Percentiles rank a stretch among this genome's conserved stretches.
Evolutionary conservation across 139 green algal genomes (phyloP).

Genomic region (Chlorella sp.): DNA sequence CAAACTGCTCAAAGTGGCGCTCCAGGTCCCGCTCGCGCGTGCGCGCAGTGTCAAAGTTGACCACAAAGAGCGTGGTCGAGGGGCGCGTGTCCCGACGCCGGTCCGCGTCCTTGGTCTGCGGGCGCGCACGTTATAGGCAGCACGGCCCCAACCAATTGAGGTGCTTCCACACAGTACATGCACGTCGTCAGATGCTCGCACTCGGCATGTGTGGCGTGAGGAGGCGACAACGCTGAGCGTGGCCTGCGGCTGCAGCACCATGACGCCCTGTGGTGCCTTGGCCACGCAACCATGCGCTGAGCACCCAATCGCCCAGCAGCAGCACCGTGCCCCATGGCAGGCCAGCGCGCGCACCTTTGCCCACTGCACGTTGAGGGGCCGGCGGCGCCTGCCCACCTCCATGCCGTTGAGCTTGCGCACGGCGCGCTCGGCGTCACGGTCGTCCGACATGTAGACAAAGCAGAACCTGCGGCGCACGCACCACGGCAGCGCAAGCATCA

Average conservation of each 20-base stretch:
- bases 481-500: no score
- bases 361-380: conserved; percentile 67
- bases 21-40: conserved; percentile 63
- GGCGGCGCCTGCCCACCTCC: conserved; percentile 59
- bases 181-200: no score
- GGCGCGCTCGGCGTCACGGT: conserved; percentile 5
- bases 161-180: no score
- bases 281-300: background rate
- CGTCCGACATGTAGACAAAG: conserved; percentile 11
- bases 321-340: background rate
- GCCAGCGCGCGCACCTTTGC: conserved; percentile 47
- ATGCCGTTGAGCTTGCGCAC: conserved; percentile 13
- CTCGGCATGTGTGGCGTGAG: no score
- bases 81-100: conserved; percentile 27
- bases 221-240: no score
- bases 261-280: background rate
- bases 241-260: no score
- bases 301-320: background rate
- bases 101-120: conserved; percentile 12
- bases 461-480: conserved; percentile 4
- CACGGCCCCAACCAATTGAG: no score
- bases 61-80: conserved; percentile 74
- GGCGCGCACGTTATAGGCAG: background rate
- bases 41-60: conserved; percentile 20
- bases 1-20: conserved; percentile 46